These are phyloP conservation scores for Epichloe aotearoae DNA, from an alignment of 2,329 filamentous ascomycete genomes.

Conservation along the genomic window DNA sequence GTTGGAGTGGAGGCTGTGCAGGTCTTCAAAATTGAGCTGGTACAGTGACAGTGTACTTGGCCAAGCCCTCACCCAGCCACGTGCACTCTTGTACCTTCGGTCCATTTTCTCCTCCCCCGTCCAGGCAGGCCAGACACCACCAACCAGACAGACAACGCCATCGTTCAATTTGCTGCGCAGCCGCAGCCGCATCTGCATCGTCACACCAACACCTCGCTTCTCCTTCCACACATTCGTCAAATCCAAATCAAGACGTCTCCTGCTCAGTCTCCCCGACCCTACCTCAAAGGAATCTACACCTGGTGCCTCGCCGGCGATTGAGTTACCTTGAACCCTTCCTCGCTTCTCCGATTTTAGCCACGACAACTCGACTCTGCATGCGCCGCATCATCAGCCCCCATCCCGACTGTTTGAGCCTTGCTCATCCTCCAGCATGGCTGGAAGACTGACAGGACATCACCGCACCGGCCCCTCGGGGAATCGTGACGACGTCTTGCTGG, in stretches of 20 bases:
- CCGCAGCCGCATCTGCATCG: not conserved
- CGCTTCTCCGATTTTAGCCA: not conserved
- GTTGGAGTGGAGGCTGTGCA: not conserved
- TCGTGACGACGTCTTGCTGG: slow-evolving; percentile 54
- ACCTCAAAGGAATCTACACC: not conserved
- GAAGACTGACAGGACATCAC: slow-evolving; percentile 36
- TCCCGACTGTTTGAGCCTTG: slow-evolving; percentile 17
- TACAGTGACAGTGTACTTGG: too few species aligned
- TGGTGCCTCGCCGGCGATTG: not conserved
- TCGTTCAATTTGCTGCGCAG: not conserved
- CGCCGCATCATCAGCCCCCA: slow-evolving; percentile 14
- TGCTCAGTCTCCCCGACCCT: not conserved
- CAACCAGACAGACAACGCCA: too few species aligned
- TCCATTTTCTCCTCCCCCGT: not conserved
- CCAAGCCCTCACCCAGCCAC: not conserved
- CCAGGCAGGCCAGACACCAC: not conserved
- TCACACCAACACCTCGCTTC: not conserved
- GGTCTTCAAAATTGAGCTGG: not conserved
- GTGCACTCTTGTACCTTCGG: not conserved
- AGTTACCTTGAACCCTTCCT: not conserved
- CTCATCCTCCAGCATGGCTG: slow-evolving; percentile 45
- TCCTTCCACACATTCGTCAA: not conserved
- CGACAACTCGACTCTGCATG: slow-evolving; percentile 19
- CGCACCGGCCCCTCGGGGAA: slow-evolving; percentile 35
- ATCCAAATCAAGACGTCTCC: not conserved